Base-by-base conservation (phyloP, 345 rosid genomes). In the Brassica rapa region DNA sequence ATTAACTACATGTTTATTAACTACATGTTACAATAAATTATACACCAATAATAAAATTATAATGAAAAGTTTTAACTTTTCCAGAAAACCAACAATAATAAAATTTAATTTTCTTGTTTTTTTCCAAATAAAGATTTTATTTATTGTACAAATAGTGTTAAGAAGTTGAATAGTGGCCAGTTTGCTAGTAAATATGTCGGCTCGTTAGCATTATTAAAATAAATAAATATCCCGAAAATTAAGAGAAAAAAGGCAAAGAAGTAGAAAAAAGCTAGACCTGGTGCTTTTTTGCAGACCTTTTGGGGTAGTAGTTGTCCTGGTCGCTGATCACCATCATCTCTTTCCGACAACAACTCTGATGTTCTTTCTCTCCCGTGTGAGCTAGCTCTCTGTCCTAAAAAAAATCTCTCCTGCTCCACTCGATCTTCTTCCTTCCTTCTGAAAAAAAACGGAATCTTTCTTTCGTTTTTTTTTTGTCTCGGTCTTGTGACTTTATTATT, bases 261-360 rank as follows among this genome's bases (percentile, higher is more conserved):
- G 85, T 55, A 60, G 19, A 19, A 19, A 81, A 59, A 83, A 65
- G 85, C 82, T 82, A 86, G 80, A 88, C 80, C 77, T 83, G 77
- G 75, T 82, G 84, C 78, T 84, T 83, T 84, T 83, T 74, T 65
- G 75, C 76, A 75, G 68, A 70, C 66, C 81, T 83, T 83, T 79
- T 81, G 80, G 56, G 16, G 14, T 49, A 49, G 82, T 83, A 80
- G 83, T 84, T 82, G 82, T 86, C 80, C 73, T 83, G 83, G 84
- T 82, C 84, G 88, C 92, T 88, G 91, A 83, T 86, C 87, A 85
- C 15, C 53, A 43, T 43, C 53, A 46, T 83, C 88, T 25, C 77
- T 76, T 76, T 76, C 81, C 88, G 88, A 90, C 96, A 87, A 46
- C 53, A 46, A 88, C 78, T 87, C 86, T 88, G 90, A 83, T 84